Conservation (phyloP, 129 eudicot species). For the Artemisia tridentata region DNA sequence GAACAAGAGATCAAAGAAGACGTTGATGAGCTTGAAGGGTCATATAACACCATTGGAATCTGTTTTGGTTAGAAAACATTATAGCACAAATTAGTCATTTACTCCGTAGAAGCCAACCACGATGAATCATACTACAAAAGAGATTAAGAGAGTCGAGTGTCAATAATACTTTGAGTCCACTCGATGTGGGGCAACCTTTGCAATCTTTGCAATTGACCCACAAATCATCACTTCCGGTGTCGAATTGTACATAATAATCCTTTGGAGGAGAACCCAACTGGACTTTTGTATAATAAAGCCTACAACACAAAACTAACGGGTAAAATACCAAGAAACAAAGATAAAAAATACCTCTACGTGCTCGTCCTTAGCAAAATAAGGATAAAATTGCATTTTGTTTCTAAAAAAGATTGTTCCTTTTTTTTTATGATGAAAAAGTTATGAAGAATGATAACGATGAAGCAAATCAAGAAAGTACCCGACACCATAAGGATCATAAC, state of each 20-base stretch:
- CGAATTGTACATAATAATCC: constrained; percentile 82
- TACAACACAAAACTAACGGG: constrained; percentile 16
- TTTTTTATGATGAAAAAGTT: neutral
- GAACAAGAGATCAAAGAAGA: constrained; percentile 60
- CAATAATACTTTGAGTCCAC: constrained; percentile 81
- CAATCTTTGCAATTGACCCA: constrained; percentile 89
- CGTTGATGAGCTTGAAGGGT: constrained; percentile 66
- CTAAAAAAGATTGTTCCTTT: neutral
- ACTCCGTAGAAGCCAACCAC: neutral
- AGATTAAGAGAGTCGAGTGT: neutral
- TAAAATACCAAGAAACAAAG: constrained; percentile 12
- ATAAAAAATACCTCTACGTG: neutral
- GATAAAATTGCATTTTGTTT: neutral
- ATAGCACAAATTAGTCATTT: neutral
- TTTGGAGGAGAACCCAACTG: constrained; percentile 78
- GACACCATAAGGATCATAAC: constrained; percentile 80
- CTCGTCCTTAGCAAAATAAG: neutral
- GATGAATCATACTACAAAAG: neutral
- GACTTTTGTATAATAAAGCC: constrained; percentile 87
- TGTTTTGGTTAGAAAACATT: constrained; percentile 21
- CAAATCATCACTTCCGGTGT: constrained; percentile 88
- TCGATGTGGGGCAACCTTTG: constrained; percentile 83
- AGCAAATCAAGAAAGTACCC: constrained; percentile 54
- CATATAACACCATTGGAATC: constrained; percentile 61
- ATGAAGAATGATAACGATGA: neutral